A percentile compares a stretch with the other conserved stretches of the same genome.
Conservation (phyloP, 2,329 filamentous ascomycete species). For the Aspergillus cejpii region DNA sequence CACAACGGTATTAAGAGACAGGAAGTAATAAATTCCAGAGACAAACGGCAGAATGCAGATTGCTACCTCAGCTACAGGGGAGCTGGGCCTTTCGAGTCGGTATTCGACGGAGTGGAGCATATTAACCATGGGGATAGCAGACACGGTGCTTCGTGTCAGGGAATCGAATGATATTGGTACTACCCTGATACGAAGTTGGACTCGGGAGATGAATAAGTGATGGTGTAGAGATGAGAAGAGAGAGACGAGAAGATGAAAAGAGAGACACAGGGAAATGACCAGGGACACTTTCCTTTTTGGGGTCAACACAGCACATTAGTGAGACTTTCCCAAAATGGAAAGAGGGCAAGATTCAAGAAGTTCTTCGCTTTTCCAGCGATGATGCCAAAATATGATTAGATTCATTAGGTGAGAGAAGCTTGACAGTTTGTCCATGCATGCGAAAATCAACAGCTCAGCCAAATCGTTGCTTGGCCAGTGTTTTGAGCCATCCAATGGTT, state of each 20-base stretch:
- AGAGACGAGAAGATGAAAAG: background rate
- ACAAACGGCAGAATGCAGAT: background rate
- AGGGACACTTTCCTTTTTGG: background rate
- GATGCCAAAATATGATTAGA: no score
- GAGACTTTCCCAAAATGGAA: background rate
- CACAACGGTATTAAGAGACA: background rate
- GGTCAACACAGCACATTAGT: background rate
- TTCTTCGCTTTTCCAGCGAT: no score
- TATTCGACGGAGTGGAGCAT: background rate
- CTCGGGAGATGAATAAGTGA: background rate
- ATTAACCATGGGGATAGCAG: background rate
- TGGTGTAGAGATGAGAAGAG: background rate
- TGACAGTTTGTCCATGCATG: background rate
- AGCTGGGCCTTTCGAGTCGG: background rate
- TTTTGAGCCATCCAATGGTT: constrained; percentile 74
- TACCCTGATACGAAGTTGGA: background rate
- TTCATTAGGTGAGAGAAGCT: no score
- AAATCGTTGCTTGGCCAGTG: constrained; percentile 72
- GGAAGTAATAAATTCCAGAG: background rate
- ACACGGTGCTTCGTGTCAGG: background rate
- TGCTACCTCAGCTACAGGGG: background rate
- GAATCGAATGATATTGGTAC: background rate
- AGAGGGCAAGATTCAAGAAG: background rate
- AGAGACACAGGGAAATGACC: background rate
- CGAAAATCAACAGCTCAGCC: constrained; percentile 42